Conservation (phyloP, 2,329 filamentous ascomycete species). For the Pseudogymnoascus sp. region DNA sequence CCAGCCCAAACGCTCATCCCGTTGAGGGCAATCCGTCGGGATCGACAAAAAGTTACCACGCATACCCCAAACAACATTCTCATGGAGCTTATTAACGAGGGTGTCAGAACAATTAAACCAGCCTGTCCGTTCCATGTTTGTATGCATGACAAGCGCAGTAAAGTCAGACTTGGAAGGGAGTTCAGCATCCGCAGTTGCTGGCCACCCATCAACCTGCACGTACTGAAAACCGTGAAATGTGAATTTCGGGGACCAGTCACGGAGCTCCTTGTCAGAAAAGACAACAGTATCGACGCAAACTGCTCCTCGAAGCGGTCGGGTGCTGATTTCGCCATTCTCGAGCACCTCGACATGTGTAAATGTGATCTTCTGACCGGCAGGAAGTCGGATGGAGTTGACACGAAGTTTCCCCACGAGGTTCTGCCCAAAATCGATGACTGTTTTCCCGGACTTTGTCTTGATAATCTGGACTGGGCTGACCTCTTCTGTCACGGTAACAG, state of each 20-base stretch:
- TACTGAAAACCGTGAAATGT: conserved; percentile 40
- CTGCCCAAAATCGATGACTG: conserved; percentile 49
- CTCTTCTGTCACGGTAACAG: conserved; percentile 34
- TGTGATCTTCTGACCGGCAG: conserved; percentile 35
- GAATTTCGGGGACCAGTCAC: conserved; percentile 32
- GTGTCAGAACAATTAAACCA: conserved; percentile 35
- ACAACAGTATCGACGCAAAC: conserved; percentile 33
- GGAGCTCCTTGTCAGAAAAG: conserved; percentile 27
- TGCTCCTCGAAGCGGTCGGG: conserved; percentile 34
- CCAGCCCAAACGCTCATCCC: conserved; percentile 43
- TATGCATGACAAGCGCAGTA: not conserved
- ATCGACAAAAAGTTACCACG: conserved; percentile 40
- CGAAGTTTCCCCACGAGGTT: conserved; percentile 47
- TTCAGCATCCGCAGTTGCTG: not conserved
- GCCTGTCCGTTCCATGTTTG: conserved; percentile 23
- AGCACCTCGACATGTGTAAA: conserved; percentile 41
- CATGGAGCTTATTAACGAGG: conserved; percentile 35
- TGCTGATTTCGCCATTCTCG: conserved; percentile 35
- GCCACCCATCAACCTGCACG: conserved; percentile 34
- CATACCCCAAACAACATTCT: conserved; percentile 42
- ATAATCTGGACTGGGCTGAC: conserved; percentile 28
- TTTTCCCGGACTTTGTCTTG: conserved; percentile 35
- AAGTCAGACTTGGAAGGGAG: not conserved
- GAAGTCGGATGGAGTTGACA: conserved; percentile 33
- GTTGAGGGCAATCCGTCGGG: conserved; percentile 42